These are phyloP conservation scores for Starmerella gropengiesseri DNA, from an alignment of 805 yeast genomes.

Conservation along the genomic window DNA sequence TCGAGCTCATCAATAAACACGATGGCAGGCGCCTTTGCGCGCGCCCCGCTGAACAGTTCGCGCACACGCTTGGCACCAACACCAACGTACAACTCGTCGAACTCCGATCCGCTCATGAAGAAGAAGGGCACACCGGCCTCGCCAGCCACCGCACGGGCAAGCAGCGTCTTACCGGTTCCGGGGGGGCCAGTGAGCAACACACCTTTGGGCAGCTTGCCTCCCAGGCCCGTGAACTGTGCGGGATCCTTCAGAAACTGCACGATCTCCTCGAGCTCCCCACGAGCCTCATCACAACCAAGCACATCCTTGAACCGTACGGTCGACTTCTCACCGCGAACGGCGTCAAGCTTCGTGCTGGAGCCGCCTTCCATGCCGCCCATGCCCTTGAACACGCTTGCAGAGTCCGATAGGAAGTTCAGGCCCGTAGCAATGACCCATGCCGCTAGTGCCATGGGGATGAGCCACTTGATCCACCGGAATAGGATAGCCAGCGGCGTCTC, in stretches of 20 bases:
- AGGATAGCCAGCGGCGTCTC: slow-evolving; percentile 71
- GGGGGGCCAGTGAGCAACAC: slow-evolving; percentile 96
- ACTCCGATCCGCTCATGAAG: slow-evolving; percentile 97
- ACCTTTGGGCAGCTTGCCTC: slow-evolving; percentile 97
- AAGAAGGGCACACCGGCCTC: slow-evolving; percentile 98
- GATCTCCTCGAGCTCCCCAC: slow-evolving; percentile 92
- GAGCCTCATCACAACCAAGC: slow-evolving; percentile 96
- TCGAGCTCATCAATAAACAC: slow-evolving; percentile 95
- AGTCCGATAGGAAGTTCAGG: slow-evolving; percentile 68
- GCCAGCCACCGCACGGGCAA: slow-evolving; percentile 97
- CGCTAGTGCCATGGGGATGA: slow-evolving; percentile 66
- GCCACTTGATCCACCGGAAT: slow-evolving; percentile 82
- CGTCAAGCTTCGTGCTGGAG: slow-evolving; percentile 50
- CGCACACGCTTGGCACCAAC: slow-evolving; percentile 98
- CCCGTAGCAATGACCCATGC: slow-evolving; percentile 74
- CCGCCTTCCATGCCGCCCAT: slow-evolving; percentile 28
- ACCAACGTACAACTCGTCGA: slow-evolving; percentile 96
- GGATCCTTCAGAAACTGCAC: slow-evolving; percentile 98
- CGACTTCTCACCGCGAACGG: slow-evolving; percentile 74
- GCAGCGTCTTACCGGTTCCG: slow-evolving; percentile 94
- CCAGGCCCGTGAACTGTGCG: slow-evolving; percentile 86
- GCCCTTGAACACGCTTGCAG: slow-evolving; percentile 64
- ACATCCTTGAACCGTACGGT: slow-evolving; percentile 87
- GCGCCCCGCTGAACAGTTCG: slow-evolving; percentile 84
- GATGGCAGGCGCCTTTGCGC: slow-evolving; percentile 92